These are phyloP conservation scores for Avena atlantica DNA, from an alignment of 176 grass and related monocot species.

Conservation along the genomic window DNA sequence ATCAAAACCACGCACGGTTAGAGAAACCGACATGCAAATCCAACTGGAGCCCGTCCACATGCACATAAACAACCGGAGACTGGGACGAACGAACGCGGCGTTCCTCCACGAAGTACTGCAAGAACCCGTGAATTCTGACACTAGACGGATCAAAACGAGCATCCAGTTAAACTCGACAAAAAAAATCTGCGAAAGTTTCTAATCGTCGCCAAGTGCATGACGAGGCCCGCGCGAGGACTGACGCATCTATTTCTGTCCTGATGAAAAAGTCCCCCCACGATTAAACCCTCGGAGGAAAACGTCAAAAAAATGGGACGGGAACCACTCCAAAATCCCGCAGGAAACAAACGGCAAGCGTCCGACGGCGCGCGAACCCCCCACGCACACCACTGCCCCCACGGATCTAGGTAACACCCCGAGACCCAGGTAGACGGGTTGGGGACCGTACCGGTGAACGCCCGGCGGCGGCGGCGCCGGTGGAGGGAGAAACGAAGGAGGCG, in stretches of 20 bases:
- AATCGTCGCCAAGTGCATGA: background rate
- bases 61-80: background rate
- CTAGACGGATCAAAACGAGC: background rate
- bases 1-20: too few relatives aligned
- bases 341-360: too few relatives aligned
- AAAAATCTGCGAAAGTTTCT: background rate
- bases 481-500: background rate
- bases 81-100: background rate
- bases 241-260: background rate
- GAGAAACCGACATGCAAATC: background rate
- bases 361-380: too few relatives aligned
- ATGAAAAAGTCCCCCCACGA: background rate
- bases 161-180: background rate
- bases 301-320: background rate
- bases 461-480: background rate
- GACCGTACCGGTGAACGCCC: conserved; percentile 19
- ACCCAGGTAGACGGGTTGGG: background rate
- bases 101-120: background rate
- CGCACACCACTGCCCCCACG: background rate
- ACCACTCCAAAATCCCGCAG: background rate
- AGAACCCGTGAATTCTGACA: background rate
- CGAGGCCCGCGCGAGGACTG: too few relatives aligned
- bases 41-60: background rate
- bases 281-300: background rate
- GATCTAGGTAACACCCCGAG: background rate